Conservation (phyloP, 306 rosid species). For the Quercus cerris region DNA sequence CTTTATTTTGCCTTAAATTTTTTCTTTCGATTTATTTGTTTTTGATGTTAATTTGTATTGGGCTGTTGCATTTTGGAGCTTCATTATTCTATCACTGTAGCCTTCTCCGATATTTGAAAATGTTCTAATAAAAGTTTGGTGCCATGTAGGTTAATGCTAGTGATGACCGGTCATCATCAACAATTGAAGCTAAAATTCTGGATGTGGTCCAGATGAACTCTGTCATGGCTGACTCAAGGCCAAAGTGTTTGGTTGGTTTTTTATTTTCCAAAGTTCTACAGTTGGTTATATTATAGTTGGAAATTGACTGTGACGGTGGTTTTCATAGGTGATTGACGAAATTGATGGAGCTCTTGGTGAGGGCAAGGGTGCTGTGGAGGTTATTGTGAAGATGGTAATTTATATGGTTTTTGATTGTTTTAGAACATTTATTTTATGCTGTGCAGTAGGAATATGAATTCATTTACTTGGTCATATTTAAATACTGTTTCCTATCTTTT, state of each 20-base stretch:
- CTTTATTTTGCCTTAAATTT: neutral
- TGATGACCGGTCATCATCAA: slow-evolving; percentile 85
- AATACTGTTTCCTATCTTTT: neutral
- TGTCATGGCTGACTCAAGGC: slow-evolving; percentile 61
- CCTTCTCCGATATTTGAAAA: neutral
- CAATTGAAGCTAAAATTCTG: slow-evolving; percentile 82
- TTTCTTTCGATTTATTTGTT: slow-evolving; percentile 2
- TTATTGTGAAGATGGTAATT: slow-evolving; percentile 84
- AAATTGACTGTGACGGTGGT: neutral
- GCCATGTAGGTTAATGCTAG: slow-evolving; percentile 83
- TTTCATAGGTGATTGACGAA: slow-evolving; percentile 82
- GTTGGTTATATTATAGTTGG: neutral
- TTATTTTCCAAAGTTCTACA: neutral
- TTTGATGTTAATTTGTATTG: neutral
- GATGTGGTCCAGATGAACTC: slow-evolving; percentile 88
- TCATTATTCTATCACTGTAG: neutral
- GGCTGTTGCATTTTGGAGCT: slow-evolving; percentile 1
- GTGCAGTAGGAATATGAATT: neutral
- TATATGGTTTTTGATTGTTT: slow-evolving; percentile 3
- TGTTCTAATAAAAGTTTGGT: slow-evolving; percentile 20
- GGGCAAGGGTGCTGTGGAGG: slow-evolving; percentile 97
- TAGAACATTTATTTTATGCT: slow-evolving; percentile 9
- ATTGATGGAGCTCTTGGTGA: slow-evolving; percentile 95
- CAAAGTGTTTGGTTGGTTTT: slow-evolving; percentile 80
- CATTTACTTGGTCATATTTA: neutral